These are phyloP conservation scores for Hansfordia pulvinata DNA, from an alignment of 2,329 filamentous ascomycete species.

Conservation along the genomic window DNA sequence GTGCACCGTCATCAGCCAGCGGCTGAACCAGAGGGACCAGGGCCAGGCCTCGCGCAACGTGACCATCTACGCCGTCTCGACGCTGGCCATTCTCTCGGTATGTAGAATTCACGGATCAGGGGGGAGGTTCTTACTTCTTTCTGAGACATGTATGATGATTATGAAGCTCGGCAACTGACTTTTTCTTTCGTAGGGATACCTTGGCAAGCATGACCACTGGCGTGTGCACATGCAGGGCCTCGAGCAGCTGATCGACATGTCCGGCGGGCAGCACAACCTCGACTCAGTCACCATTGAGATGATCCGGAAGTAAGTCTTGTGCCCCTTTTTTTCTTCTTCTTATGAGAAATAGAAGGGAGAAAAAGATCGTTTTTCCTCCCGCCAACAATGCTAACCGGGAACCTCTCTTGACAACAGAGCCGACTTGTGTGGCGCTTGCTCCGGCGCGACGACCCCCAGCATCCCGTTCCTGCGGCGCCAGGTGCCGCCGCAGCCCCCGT, in stretches of 20 bases:
- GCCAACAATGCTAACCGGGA: not conserved
- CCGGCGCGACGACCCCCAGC: conserved; percentile 17
- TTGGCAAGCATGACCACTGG: conserved; percentile 22
- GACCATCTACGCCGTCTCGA: conserved; percentile 6
- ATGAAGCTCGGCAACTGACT: not conserved
- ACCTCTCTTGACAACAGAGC: conserved; percentile 12
- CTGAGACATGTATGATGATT: not conserved
- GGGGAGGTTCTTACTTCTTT: too few relatives aligned
- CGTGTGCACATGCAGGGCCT: conserved; percentile 22
- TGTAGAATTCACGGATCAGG: too few relatives aligned
- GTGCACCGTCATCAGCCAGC: conserved; percentile 5
- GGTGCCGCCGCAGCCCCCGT: conserved; percentile 8
- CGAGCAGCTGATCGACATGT: conserved; percentile 15
- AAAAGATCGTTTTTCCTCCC: too few relatives aligned
- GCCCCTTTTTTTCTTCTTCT: not conserved
- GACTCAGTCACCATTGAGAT: conserved; percentile 8
- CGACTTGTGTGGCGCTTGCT: conserved; percentile 20
- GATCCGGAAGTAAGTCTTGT: conserved; percentile 14
- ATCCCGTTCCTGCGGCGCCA: conserved; percentile 14
- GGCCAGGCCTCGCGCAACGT: conserved; percentile 1
- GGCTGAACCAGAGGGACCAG: conserved; percentile 4
- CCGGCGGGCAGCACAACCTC: conserved; percentile 10
- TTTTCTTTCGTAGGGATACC: conserved; percentile 11
- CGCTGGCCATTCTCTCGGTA: conserved; percentile 7
- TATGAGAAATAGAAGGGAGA: too few relatives aligned